These are phyloP conservation scores for Xerocomellus chrysenteron DNA, from an alignment of 768 basidiomycete species.

Conservation along the genomic window DNA sequence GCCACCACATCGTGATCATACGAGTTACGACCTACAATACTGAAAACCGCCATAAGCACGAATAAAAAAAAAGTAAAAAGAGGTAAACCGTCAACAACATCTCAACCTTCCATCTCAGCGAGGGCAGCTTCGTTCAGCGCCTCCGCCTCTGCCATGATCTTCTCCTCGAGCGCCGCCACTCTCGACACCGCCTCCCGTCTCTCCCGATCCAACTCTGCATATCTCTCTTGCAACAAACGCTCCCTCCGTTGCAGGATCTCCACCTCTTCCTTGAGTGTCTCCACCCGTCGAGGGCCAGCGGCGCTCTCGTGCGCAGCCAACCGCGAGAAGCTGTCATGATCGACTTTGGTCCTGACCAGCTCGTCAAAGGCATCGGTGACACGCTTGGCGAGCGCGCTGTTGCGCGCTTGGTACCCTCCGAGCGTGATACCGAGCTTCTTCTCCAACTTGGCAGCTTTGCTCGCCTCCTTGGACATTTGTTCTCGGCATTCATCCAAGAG, in stretches of 20 bases:
- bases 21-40: too few relatives aligned
- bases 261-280: constrained; percentile 84
- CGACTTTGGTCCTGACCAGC: constrained; percentile 62
- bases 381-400: constrained; percentile 61
- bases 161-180: constrained; percentile 73
- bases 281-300: constrained; percentile 75
- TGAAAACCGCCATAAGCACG: not conserved
- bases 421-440: constrained; percentile 86
- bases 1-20: too few relatives aligned
- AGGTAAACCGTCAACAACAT: not conserved
- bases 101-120: constrained; percentile 53
- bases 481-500: constrained; percentile 65
- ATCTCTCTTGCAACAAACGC: constrained; percentile 72
- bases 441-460: constrained; percentile 79
- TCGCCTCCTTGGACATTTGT: constrained; percentile 76
- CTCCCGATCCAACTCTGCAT: constrained; percentile 80
- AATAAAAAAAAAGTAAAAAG: constrained; percentile 6
- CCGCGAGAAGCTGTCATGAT: constrained; percentile 76
- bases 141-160: constrained; percentile 82
- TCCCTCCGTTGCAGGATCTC: constrained; percentile 77
- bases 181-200: constrained; percentile 57
- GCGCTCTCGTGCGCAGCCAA: constrained; percentile 71
- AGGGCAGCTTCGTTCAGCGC: constrained; percentile 75
- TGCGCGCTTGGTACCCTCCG: constrained; percentile 88
- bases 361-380: constrained; percentile 68